phyloP scores from a whole-genome alignment of 1,284 basidiomycete genomes.

The Sporisorium exsertum region DNA sequence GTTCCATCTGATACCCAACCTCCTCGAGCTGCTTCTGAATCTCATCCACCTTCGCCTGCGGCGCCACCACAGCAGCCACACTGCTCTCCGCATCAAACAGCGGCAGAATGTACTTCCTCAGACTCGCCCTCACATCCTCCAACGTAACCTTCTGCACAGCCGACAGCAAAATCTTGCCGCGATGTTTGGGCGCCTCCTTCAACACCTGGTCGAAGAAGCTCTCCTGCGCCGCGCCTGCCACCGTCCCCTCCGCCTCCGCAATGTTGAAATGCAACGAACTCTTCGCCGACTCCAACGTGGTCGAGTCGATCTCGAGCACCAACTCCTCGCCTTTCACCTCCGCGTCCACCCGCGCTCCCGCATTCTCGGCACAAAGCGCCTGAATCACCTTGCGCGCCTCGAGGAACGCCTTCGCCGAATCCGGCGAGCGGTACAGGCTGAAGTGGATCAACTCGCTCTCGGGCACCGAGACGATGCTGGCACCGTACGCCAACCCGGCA shows the following conservation, averaged over 20 bases:
- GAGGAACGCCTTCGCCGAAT: slow-evolving; percentile 83
- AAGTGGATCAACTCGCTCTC: slow-evolving; percentile 87
- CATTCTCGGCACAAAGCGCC: slow-evolving; percentile 68
- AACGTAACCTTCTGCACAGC: slow-evolving; percentile 77
- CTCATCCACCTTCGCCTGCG: slow-evolving; percentile 82
- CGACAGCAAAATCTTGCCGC: slow-evolving; percentile 54
- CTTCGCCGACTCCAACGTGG: slow-evolving; percentile 90
- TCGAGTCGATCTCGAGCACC: slow-evolving; percentile 77
- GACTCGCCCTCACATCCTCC: slow-evolving; percentile 78
- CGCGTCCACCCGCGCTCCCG: neutral
- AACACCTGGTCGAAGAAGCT: slow-evolving; percentile 58
- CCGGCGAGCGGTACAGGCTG: slow-evolving; percentile 81
- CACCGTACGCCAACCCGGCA: slow-evolving; percentile 81
- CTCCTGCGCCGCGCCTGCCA: slow-evolving; percentile 79
- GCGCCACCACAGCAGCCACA: slow-evolving; percentile 83
- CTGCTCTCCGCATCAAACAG: slow-evolving; percentile 84
- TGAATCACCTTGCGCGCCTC: slow-evolving; percentile 75
- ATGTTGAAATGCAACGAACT: slow-evolving; percentile 88
- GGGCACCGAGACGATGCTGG: slow-evolving; percentile 80
- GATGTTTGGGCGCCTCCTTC: slow-evolving; percentile 55
- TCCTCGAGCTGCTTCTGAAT: slow-evolving; percentile 77
- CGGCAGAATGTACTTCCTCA: slow-evolving; percentile 84
- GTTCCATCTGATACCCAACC: slow-evolving; percentile 83
- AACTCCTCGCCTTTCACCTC: slow-evolving; percentile 61
- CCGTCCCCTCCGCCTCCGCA: slow-evolving; percentile 83